These are phyloP conservation scores for Vitis cinerea DNA, from an alignment of 164 flowering plant species.

Conservation along the genomic window DNA sequence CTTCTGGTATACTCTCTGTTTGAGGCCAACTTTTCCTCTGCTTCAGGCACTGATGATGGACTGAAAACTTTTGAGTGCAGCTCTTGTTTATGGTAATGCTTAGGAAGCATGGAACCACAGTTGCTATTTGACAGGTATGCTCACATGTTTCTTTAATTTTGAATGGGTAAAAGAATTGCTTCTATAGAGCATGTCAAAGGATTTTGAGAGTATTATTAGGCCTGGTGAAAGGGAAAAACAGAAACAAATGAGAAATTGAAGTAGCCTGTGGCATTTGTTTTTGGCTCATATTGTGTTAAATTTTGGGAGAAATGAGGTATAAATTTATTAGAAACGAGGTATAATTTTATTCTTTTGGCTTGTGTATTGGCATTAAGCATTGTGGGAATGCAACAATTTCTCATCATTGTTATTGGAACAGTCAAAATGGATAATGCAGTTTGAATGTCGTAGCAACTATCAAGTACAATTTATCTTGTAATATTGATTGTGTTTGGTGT, in stretches of 20 bases:
- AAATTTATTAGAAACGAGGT: not conserved
- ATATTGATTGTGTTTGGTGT: no score
- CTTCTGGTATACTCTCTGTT: conserved; percentile 39
- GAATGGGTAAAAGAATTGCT: not conserved
- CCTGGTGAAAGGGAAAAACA: not conserved
- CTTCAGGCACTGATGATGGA: not conserved
- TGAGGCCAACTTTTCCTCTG: conserved; percentile 16
- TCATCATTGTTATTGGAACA: not conserved
- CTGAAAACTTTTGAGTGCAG: not conserved
- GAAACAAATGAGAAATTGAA: not conserved
- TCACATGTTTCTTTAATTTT: not conserved
- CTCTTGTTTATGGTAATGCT: not conserved
- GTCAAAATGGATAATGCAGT: no score
- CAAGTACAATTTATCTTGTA: no score
- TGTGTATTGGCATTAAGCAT: not conserved
- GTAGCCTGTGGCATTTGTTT: not conserved
- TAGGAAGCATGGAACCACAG: not conserved
- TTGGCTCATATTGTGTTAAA: not conserved
- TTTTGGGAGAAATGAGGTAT: conserved; percentile 2
- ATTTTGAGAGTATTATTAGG: no score
- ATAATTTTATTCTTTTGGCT: not conserved
- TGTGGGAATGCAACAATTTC: not conserved
- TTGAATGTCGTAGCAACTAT: no score
- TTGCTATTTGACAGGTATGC: not conserved
- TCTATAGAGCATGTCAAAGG: not conserved